Evolutionary conservation across 176 grass and related monocot species (phyloP).

Genomic region (Zizania latifolia): DNA sequence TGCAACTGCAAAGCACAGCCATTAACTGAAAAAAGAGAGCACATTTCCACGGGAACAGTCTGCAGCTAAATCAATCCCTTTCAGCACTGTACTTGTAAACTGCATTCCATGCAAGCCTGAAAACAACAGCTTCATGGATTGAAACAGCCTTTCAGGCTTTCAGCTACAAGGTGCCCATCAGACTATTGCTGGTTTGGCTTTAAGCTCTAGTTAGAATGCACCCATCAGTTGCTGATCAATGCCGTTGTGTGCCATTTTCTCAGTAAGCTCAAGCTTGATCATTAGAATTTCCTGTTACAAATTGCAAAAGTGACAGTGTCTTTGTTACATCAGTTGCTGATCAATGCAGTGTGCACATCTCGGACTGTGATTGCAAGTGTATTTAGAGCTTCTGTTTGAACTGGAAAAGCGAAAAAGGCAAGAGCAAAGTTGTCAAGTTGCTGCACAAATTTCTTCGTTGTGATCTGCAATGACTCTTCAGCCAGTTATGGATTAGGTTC

Average conservation of each 20-base stretch:
- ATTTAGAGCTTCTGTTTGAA: neutral
- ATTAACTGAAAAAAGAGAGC: neutral
- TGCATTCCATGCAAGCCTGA: slow-evolving; percentile 18
- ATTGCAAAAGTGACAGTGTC: neutral
- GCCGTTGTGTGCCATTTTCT: neutral
- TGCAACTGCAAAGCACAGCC: neutral
- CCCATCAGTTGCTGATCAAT: slow-evolving; percentile 19
- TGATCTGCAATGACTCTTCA: neutral
- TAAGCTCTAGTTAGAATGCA: neutral
- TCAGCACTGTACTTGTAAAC: neutral
- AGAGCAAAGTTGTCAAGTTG: slow-evolving; percentile 11
- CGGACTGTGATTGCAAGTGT: neutral
- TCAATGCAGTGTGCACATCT: neutral
- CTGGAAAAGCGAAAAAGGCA: neutral
- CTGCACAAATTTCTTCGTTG: slow-evolving; percentile 13
- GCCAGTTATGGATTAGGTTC: slow-evolving; percentile 18
- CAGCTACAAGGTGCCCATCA: slow-evolving; percentile 9
- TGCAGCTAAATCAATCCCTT: neutral
- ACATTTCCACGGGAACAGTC: neutral
- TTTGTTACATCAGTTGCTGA: neutral
- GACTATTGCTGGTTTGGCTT: neutral
- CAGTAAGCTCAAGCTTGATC: neutral
- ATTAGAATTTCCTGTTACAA: neutral
- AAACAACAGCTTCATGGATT: slow-evolving; percentile 11
- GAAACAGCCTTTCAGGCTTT: slow-evolving; percentile 3